A percentile compares a stretch with the other conserved stretches of the same genome.
Evolutionary conservation across 75 land plant species (phyloP).

Genomic region (Selaginella tamariscina): DNA sequence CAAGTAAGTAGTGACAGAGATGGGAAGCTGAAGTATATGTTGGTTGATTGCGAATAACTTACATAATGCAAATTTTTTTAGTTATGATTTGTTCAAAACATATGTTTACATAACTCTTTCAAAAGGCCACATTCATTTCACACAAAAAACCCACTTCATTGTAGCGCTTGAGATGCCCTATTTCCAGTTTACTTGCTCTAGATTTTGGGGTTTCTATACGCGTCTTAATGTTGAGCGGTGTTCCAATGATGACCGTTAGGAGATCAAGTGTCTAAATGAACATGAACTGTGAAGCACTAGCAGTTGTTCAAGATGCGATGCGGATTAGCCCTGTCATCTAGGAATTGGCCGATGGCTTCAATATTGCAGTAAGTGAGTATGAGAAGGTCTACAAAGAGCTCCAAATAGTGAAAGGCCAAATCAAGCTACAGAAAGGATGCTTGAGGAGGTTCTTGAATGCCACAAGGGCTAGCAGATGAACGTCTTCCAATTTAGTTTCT

Average conservation of each 20-base stretch:
- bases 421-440: background rate
- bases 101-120: slow-evolving; percentile 1
- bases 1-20: slow-evolving; percentile 1
- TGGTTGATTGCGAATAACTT: background rate
- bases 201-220: background rate
- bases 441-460: background rate
- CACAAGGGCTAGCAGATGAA: background rate
- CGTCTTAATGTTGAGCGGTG: background rate
- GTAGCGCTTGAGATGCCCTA: background rate
- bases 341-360: background rate
- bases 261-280: slow-evolving; percentile 1
- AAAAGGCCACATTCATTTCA: slow-evolving; percentile 1
- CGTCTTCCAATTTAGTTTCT: background rate
- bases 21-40: slow-evolving; percentile 1
- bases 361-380: background rate
- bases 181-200: slow-evolving; percentile 1
- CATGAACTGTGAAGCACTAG: background rate
- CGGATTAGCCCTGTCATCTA: background rate
- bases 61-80: background rate
- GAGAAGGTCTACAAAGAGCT: slow-evolving; percentile 3
- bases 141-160: background rate
- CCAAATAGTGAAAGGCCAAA: slow-evolving; percentile 3
- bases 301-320: background rate
- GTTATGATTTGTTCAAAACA: slow-evolving; percentile 2
- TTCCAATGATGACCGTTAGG: background rate